Evolutionary conservation across 2,329 filamentous ascomycete species (phyloP).

Genomic region (Clonostachys rhizophaga): DNA sequence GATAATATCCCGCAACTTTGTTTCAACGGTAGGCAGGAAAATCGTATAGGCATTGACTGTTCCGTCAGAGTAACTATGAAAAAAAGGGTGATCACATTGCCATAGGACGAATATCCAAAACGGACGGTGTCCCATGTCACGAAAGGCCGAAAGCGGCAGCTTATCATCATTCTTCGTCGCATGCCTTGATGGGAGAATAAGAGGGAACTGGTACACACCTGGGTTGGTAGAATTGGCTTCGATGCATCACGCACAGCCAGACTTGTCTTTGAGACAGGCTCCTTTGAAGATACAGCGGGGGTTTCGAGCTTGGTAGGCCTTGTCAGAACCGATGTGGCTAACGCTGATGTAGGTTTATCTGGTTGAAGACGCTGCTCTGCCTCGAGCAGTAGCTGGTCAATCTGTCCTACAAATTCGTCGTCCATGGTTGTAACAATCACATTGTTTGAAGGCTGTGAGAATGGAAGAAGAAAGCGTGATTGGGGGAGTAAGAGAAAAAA

Average conservation of each 20-base stretch:
- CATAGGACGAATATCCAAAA: constrained; percentile 49
- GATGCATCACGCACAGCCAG: no score
- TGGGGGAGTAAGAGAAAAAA: neutral
- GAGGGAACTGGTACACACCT: no score
- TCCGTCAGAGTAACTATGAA: constrained; percentile 72
- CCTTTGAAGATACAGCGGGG: neutral
- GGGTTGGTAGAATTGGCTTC: no score
- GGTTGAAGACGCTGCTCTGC: constrained; percentile 23
- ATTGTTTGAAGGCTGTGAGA: neutral
- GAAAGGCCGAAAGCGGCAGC: constrained; percentile 21
- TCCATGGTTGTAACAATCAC: constrained; percentile 14
- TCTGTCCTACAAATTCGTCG: constrained; percentile 17
- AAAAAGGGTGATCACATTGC: constrained; percentile 47
- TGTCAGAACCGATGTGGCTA: constrained; percentile 5
- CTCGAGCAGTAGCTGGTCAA: constrained; percentile 22
- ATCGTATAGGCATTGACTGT: neutral
- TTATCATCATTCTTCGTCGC: constrained; percentile 30
- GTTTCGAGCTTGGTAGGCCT: neutral
- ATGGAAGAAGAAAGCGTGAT: neutral
- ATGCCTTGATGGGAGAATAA: neutral
- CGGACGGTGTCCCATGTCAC: constrained; percentile 31
- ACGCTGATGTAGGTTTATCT: constrained; percentile 5
- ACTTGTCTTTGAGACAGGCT: no score
- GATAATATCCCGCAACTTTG: neutral
- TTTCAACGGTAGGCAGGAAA: neutral